Percentiles rank a stretch among this genome's conserved stretches.
phyloP scores from a whole-genome alignment of 2,329 filamentous ascomycete genomes.

The Ophiocordyceps robertsii region DNA sequence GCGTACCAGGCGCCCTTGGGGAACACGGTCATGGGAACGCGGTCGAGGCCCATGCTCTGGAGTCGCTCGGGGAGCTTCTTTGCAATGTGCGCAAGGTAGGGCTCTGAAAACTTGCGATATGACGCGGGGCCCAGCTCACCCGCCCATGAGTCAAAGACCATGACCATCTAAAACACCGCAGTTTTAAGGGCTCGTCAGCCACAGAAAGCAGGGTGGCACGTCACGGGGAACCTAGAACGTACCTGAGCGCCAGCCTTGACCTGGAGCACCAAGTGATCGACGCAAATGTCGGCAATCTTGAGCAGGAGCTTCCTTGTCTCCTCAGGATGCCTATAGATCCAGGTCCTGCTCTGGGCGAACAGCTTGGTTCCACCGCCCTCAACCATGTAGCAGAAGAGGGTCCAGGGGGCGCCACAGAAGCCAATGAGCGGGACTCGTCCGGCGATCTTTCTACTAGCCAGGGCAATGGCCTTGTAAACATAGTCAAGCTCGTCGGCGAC shows the following conservation, averaged over 20 bases:
- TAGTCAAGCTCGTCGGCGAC: slow-evolving; percentile 78
- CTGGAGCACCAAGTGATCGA: slow-evolving; percentile 86
- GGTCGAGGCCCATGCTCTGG: slow-evolving; percentile 58
- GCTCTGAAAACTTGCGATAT: slow-evolving; percentile 76
- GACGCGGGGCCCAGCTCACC: slow-evolving; percentile 76
- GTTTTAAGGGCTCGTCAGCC: not conserved
- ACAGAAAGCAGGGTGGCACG: not conserved
- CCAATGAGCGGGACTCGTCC: slow-evolving; percentile 88
- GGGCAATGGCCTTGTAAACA: slow-evolving; percentile 87
- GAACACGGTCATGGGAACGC: slow-evolving; percentile 94
- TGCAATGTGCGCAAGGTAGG: slow-evolving; percentile 76
- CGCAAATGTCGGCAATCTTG: slow-evolving; percentile 89
- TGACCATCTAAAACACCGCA: slow-evolving; percentile 48
- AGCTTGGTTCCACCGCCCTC: slow-evolving; percentile 94
- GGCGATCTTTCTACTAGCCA: slow-evolving; percentile 76
- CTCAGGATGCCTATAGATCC: slow-evolving; percentile 81
- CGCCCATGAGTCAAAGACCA: slow-evolving; percentile 98
- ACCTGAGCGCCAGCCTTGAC: slow-evolving; percentile 87
- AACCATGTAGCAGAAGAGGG: slow-evolving; percentile 96
- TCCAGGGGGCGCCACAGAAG: slow-evolving; percentile 96
- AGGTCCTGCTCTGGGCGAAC: slow-evolving; percentile 88
- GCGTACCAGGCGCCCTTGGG: slow-evolving; percentile 97
- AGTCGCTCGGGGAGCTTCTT: slow-evolving; percentile 64
- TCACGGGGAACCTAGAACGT: slow-evolving; percentile 8
- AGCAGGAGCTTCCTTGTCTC: slow-evolving; percentile 70